Evolutionary conservation across 208 protist species (phyloP), one percentile per base, ranked within the genome.

Genomic region (Crithidia thermophila): DNA sequence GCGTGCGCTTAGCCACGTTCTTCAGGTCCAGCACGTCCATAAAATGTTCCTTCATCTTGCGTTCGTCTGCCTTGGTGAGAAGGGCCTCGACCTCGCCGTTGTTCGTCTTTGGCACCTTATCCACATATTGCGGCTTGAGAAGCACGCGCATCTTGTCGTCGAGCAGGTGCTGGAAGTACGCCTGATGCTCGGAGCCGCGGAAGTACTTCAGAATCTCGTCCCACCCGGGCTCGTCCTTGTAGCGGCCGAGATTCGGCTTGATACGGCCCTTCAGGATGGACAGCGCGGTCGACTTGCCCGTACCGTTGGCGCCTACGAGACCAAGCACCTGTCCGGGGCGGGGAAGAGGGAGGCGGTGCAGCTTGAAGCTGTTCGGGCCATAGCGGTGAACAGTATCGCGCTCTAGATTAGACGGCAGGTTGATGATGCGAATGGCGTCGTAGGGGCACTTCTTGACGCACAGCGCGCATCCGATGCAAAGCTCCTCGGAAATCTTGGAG

Each of bases 401-500:
- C 31, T 98, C 90, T 21, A 99, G 85, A 77, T 98, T 98, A 33
- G 97, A 99, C 30, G 99, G 99, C 33, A 99, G 81, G 82, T 99
- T 99, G 81, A 99, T 99, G 77, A 99, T 99, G 58, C 85, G 85
- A 84, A 99, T 99, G 42, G 99, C 99, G 56, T 99, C 95, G 74
- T 99, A 99, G 18, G 99, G 99, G 80, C 99, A 99, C 72, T 99
- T 99, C 86, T 99, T 99, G 4, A 99, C 96, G 79, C 99, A 99
- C 67, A 99, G 99, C 78, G 96, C 98, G 85, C 99, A 99, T 73
- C 99, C 99, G 71, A 99, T 99, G 86, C 99, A 99, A 18, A 99
- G 87, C 56, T 98, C 93, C 77, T 99, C 99, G 1, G 98, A 99
- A 55, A 99, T 99, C 45, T 81, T 94, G 11, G 97, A 90, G 42